Evolutionary conservation across 768 basidiomycete genomes (phyloP), one percentile per base, ranked within the genome.

Genomic region (Megacollybia marginata): DNA sequence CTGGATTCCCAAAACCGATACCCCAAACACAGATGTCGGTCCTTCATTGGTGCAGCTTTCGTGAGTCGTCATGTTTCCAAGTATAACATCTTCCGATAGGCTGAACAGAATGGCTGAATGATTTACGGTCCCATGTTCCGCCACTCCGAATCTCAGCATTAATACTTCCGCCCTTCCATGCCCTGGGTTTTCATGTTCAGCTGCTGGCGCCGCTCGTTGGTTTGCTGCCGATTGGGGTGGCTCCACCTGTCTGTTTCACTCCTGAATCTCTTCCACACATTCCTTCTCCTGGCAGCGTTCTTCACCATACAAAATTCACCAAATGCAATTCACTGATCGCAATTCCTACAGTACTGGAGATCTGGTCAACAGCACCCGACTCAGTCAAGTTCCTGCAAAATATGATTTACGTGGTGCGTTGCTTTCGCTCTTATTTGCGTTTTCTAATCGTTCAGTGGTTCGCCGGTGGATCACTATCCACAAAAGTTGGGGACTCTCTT

Each of bases 1-100:
- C 75, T 0, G 73, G 74, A 2, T 64, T 72, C 43, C 74, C 75
- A 0, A 76, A 73, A 49, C 55, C 70, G 8, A 68, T 78, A 42
- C 38, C 38, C 8, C 38, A 40, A 40, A 40, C 38, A 13, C 38
- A 40, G 13, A 13, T 56, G 11, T 60, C 55, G 10, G 42, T 64
- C 8, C 32, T 62, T 3, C 62, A 71, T 33, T 71, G 69, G 64
- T 64, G 62, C 12, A 50, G 54, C n/a, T 58, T 63, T 28, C 60
- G 73, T 76, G 53, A 56, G 69, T 53, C 9, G 6, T 28, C 23
- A 28, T 28, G 4, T 28, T 28, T 28, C 6, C 23, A 28, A 28
- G 23, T 28, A 28, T 28, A 2, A 28, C 23, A 28, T 28, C 23
- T 28, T 28, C 6, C 4, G 23, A 28, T 6, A 3, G 23, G 7